Percentiles rank a stretch among this genome's conserved stretches.
These are phyloP conservation scores for Clonostachys solani DNA, from an alignment of 2,329 filamentous ascomycete species.

Conservation along the genomic window DNA sequence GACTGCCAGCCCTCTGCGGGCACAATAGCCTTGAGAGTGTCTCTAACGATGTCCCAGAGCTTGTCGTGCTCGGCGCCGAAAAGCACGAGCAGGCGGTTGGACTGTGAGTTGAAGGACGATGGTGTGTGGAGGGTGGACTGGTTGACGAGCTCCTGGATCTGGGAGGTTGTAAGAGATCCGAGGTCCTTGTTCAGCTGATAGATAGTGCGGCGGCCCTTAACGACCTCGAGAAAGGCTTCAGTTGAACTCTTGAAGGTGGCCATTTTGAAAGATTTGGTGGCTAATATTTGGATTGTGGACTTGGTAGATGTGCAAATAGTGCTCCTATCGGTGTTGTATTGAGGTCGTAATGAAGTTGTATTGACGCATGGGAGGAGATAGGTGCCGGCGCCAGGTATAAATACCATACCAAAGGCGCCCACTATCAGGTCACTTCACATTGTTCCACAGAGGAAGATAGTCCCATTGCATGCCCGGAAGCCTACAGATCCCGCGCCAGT, in stretches of 20 bases:
- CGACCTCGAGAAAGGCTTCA: conserved; percentile 54
- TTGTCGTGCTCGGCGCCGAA: conserved; percentile 80
- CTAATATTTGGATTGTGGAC: neutral
- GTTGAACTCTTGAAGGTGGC: conserved; percentile 38
- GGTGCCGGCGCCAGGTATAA: no score
- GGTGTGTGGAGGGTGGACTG: conserved; percentile 66
- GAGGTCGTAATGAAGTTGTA: no score
- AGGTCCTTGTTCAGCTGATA: conserved; percentile 65
- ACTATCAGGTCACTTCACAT: no score
- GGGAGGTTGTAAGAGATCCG: conserved; percentile 35
- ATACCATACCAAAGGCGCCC: no score
- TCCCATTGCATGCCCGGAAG: no score
- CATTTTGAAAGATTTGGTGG: conserved; percentile 6
- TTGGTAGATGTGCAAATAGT: neutral
- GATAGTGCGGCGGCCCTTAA: conserved; percentile 65
- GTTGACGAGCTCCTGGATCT: conserved; percentile 62
- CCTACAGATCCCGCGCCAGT: no score
- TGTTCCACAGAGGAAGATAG: no score
- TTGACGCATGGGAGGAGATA: no score
- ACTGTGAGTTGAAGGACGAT: conserved; percentile 83
- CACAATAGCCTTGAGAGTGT: conserved; percentile 49
- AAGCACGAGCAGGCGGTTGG: conserved; percentile 72
- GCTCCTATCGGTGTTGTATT: no score
- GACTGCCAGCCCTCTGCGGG: conserved; percentile 50
- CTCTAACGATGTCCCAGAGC: conserved; percentile 73